Evolutionary conservation across 768 basidiomycete genomes (phyloP).

Genomic region (Cyclocybe aegerita): DNA sequence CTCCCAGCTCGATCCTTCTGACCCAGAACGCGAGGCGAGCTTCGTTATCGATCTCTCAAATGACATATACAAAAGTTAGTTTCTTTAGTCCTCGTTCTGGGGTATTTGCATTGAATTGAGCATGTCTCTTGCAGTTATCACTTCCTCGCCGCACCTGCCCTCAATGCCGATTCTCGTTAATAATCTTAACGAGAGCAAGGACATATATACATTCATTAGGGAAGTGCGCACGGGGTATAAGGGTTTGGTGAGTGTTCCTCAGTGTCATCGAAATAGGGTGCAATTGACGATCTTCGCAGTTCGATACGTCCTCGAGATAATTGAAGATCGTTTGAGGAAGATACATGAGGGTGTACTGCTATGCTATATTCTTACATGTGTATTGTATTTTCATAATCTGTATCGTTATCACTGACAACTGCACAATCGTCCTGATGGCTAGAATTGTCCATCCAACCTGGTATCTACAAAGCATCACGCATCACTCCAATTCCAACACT

Average conservation of each 20-base stretch:
- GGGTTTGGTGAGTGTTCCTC: constrained; percentile 20
- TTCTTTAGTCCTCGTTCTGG: neutral
- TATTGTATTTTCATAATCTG: too few species aligned
- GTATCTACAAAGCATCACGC: neutral
- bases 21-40: constrained; percentile 63
- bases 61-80: constrained; percentile 63
- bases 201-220: constrained; percentile 73
- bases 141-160: constrained; percentile 70
- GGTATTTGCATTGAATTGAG: neutral
- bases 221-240: constrained; percentile 58
- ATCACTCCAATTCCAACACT: neutral
- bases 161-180: constrained; percentile 66
- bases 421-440: too few species aligned
- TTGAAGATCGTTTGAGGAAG: too few species aligned
- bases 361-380: too few species aligned
- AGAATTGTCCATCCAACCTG: too few species aligned
- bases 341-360: too few species aligned
- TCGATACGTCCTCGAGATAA: too few species aligned
- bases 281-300: too few species aligned
- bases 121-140: constrained; percentile 56
- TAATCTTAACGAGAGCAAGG: constrained; percentile 66
- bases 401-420: too few species aligned
- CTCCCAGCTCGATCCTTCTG: constrained; percentile 56
- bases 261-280: too few species aligned
- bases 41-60: constrained; percentile 75